Conservation (phyloP, 2,329 filamentous ascomycete species). For the Beauveria brongniartii region DNA sequence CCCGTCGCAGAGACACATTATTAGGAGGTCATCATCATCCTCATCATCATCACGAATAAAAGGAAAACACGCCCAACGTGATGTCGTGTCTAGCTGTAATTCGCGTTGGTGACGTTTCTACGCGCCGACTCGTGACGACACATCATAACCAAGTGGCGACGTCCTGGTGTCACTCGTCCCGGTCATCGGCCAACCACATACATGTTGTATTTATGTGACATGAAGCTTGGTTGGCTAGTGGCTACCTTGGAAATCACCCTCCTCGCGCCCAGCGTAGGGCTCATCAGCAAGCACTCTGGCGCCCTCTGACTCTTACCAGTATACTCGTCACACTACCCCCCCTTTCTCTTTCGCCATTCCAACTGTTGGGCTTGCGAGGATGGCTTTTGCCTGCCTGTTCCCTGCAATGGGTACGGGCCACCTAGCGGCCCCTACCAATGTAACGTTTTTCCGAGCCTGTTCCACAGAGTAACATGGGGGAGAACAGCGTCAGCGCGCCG, state of each 20-base stretch:
- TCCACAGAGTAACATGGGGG: not conserved
- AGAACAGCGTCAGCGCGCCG: not conserved
- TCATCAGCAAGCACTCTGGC: not conserved
- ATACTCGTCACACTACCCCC: not conserved
- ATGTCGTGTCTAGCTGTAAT: not conserved
- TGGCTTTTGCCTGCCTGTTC: not conserved
- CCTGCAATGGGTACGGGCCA: not conserved
- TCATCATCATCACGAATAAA: not conserved
- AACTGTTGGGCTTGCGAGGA: not conserved
- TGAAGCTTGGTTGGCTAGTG: not conserved
- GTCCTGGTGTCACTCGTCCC: not conserved
- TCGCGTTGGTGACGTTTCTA: not conserved
- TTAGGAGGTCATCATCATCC: not conserved
- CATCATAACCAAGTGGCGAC: not conserved
- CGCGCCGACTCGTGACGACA: slow-evolving; percentile 1
- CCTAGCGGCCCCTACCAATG: not conserved
- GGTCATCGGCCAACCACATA: not conserved
- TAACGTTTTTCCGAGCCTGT: not conserved
- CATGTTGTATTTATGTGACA: not conserved
- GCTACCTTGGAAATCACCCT: not conserved
- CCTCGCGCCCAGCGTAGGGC: not conserved
- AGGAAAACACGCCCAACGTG: not conserved
- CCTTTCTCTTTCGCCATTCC: not conserved
- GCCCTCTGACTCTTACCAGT: not conserved
- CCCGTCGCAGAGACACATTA: not conserved